Base-by-base conservation (phyloP, 2,329 filamentous ascomycete species). In the Alternaria brassicae region DNA sequence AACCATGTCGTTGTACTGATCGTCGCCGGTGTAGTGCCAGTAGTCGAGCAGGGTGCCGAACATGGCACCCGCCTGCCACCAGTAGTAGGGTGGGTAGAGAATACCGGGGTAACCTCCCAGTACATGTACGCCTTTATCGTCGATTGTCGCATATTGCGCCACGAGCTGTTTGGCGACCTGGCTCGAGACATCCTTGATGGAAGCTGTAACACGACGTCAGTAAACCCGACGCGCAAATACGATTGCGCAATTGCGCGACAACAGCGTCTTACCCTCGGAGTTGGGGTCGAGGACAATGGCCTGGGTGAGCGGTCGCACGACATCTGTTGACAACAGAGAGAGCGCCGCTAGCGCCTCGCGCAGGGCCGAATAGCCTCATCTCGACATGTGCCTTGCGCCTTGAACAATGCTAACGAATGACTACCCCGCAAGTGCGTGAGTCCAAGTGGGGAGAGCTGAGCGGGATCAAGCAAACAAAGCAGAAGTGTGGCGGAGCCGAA, bases 11-110 rank as follows among this genome's bases (percentile, higher is more conserved):
- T 93, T 93, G 79, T 91, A 95, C 32, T 84, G 83, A 4, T 83
- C 79, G 72, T 94, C 91, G 19, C 88, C 88, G 0, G 91, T 94
- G 74, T 92, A 91, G 73, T 89, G 91, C 91, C 91, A 96, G 76
- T 95, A 95, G 70, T 95, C 91, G 53, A 96, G 83, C 62, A 95
- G 80, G 2, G 89, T 82, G 58, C 84, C 85, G 70, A 86, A 86
- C 81, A 93, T 87, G 56, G 90, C 90, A 52, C 91, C 91, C 10
- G 83, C 89, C 78, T 91, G 89, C 91, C 88, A 93, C 84, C 83
- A 86, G 73, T 84, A 85, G 66, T 85, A 84, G 17, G 85, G 85
- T 67, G 23, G 83, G 79, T 51, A 86, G 61, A 72, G 19, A 17
- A 74, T 58, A 50, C 69, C 67, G 9, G 68, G 81, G 37, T 83